Evolutionary conservation across 352 stramenopile species (phyloP).

Genomic region (Globisporangium cystogenes): DNA sequence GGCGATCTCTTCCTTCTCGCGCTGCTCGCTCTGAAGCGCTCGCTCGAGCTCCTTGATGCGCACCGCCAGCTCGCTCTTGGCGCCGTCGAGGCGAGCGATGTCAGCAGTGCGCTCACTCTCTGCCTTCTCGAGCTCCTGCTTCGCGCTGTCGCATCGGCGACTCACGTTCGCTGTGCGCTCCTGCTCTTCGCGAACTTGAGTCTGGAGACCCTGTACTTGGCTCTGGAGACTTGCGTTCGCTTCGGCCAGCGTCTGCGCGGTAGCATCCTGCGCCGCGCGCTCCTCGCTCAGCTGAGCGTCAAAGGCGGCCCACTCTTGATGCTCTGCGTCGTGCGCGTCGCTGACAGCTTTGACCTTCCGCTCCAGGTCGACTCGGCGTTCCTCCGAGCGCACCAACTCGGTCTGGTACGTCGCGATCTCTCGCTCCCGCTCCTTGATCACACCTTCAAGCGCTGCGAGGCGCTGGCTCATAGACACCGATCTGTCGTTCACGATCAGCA

Average conservation of each 20-base stretch:
- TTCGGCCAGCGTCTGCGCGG: constrained; percentile 6
- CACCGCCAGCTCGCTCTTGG: constrained; percentile 20
- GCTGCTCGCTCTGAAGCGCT: constrained; percentile 40
- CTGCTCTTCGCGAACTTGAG: constrained; percentile 17
- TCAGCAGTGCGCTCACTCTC: constrained; percentile 14
- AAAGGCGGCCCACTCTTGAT: constrained; percentile 21
- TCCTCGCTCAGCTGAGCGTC: constrained; percentile 21
- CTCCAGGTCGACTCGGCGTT: constrained; percentile 16
- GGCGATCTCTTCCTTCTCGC: constrained; percentile 56
- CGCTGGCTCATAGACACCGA: constrained; percentile 30
- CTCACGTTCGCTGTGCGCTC: constrained; percentile 11
- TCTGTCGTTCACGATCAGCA: constrained; percentile 32
- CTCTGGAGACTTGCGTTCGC: constrained; percentile 22
- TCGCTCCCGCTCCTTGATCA: constrained; percentile 17
- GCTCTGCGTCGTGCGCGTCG: constrained; percentile 19
- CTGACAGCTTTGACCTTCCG: constrained; percentile 18
- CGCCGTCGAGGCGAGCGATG: constrained; percentile 9
- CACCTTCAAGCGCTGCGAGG: constrained; percentile 22
- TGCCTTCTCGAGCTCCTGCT: constrained; percentile 10
- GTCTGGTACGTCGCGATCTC: constrained; percentile 31
- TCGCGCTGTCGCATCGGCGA: constrained; percentile 11
- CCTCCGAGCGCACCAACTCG: constrained; percentile 23
- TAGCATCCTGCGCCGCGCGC: constrained; percentile 13
- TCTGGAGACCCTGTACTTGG: constrained; percentile 24
- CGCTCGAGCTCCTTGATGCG: constrained; percentile 24